These are phyloP conservation scores for Marsdenia floribunda DNA, from an alignment of 257 asterid genomes.

Conservation along the genomic window DNA sequence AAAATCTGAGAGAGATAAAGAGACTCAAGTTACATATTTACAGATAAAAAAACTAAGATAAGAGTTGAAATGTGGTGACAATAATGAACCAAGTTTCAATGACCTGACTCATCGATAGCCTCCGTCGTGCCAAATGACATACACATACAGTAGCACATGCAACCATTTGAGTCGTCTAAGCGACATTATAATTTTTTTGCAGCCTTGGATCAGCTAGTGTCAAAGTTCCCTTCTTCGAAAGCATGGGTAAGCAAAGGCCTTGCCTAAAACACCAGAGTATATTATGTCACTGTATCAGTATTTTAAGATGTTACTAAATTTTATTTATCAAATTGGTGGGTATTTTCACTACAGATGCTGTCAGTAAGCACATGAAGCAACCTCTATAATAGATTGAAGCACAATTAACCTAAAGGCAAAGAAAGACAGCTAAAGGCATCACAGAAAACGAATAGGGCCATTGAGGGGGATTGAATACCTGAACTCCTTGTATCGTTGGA, in stretches of 20 bases:
- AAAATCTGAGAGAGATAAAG: too few species aligned
- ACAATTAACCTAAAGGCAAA: too few species aligned
- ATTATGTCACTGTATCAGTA: neutral
- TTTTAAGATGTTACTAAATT: neutral
- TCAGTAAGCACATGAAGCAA: too few species aligned
- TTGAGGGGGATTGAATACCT: slow-evolving; percentile 16
- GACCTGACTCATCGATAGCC: slow-evolving; percentile 91
- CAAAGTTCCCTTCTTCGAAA: slow-evolving; percentile 50
- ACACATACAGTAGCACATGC: slow-evolving; percentile 82
- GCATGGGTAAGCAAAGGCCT: slow-evolving; percentile 84
- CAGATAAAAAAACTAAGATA: too few species aligned
- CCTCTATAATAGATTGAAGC: too few species aligned
- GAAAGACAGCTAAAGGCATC: too few species aligned
- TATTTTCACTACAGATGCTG: too few species aligned
- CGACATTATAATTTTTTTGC: slow-evolving; percentile 47
- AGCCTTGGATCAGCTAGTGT: slow-evolving; percentile 66
- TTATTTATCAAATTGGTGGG: neutral
- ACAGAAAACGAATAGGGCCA: neutral
- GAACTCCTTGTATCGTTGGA: slow-evolving; percentile 53
- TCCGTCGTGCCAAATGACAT: slow-evolving; percentile 74
- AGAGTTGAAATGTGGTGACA: too few species aligned
- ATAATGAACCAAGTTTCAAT: too few species aligned
- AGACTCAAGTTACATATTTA: too few species aligned
- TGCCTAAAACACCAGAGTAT: slow-evolving; percentile 40
- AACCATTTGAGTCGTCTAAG: slow-evolving; percentile 74